A percentile compares a stretch with the other conserved stretches of the same genome.
Conservation (phyloP, 2,329 filamentous ascomycete species). For the Pseudopyrenochaeta lycopersici region DNA sequence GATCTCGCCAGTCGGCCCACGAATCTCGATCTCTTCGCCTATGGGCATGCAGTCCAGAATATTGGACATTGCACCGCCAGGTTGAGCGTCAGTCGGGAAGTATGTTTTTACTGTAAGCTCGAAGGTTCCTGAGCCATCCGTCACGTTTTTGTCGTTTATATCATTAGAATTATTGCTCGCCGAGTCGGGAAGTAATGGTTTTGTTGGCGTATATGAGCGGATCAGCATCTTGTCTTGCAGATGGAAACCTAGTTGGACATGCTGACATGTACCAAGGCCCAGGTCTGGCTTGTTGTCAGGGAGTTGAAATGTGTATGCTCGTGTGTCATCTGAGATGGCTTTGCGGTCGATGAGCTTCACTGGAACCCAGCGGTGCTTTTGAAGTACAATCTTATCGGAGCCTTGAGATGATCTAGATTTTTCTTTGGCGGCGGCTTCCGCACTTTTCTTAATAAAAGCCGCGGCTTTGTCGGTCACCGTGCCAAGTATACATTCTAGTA, state of each 20-base stretch:
- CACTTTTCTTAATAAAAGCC: too few relatives aligned
- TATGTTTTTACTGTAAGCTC: slow-evolving; percentile 58
- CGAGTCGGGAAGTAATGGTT: slow-evolving; percentile 42
- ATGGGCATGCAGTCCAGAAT: slow-evolving; percentile 61
- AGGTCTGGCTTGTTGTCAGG: slow-evolving; percentile 53
- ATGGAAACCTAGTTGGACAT: slow-evolving; percentile 64
- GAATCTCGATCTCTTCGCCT: slow-evolving; percentile 61
- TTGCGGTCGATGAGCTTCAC: slow-evolving; percentile 53
- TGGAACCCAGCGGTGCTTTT: slow-evolving; percentile 59
- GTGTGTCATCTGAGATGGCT: slow-evolving; percentile 55
- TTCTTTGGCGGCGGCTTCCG: too few relatives aligned
- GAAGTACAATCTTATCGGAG: slow-evolving; percentile 47
- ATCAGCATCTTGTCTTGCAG: slow-evolving; percentile 61
- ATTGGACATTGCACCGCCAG: slow-evolving; percentile 64
- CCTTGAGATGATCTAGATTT: slow-evolving; percentile 24
- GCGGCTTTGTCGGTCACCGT: too few relatives aligned
- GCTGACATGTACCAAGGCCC: slow-evolving; percentile 61
- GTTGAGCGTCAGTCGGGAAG: slow-evolving; percentile 57
- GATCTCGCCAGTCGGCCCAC: slow-evolving; percentile 62
- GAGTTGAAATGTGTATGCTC: slow-evolving; percentile 58
- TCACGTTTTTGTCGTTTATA: background rate
- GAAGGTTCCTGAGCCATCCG: slow-evolving; percentile 26
- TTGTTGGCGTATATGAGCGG: slow-evolving; percentile 61
- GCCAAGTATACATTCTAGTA: too few relatives aligned
- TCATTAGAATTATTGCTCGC: background rate